Evolutionary conservation across 2,329 filamentous ascomycete genomes (phyloP).

Genomic region (Didymella glomerata): DNA sequence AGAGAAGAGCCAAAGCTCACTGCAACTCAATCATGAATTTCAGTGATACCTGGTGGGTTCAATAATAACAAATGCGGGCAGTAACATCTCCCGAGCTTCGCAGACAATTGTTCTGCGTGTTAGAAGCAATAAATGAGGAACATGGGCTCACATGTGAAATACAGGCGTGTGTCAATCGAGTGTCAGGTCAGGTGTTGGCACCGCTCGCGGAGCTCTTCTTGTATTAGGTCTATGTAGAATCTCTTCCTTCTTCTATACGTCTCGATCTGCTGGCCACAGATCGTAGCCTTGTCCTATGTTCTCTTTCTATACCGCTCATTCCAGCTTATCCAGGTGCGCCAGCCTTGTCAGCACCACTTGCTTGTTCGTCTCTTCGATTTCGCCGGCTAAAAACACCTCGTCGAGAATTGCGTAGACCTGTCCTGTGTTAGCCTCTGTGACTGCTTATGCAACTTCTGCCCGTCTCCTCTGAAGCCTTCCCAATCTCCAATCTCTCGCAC

Average conservation of each 20-base stretch:
- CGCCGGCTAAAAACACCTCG: conserved; percentile 95
- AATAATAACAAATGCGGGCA: too few relatives aligned
- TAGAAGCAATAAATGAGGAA: neutral
- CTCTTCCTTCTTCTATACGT: neutral
- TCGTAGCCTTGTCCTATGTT: neutral
- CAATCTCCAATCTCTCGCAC: neutral
- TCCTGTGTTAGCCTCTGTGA: neutral
- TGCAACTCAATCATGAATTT: neutral
- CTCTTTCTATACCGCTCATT: conserved; percentile 59
- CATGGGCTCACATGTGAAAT: conserved; percentile 28
- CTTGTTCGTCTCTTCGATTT: conserved; percentile 99
- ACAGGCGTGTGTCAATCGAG: conserved; percentile 22
- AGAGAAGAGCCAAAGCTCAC: neutral
- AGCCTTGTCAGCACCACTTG: conserved; percentile 93
- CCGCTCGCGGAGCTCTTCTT: neutral
- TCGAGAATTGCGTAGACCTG: conserved; percentile 97
- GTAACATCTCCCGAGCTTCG: too few relatives aligned
- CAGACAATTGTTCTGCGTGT: neutral
- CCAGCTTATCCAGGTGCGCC: conserved; percentile 95
- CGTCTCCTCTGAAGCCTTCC: neutral
- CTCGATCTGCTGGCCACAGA: neutral
- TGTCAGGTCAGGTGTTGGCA: conserved; percentile 4
- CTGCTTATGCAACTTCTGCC: neutral
- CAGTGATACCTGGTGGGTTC: neutral
- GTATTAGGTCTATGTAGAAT: neutral